Evolutionary conservation across 83 land plant genomes (phyloP).

Genomic region (Isoetes engelmannii): DNA sequence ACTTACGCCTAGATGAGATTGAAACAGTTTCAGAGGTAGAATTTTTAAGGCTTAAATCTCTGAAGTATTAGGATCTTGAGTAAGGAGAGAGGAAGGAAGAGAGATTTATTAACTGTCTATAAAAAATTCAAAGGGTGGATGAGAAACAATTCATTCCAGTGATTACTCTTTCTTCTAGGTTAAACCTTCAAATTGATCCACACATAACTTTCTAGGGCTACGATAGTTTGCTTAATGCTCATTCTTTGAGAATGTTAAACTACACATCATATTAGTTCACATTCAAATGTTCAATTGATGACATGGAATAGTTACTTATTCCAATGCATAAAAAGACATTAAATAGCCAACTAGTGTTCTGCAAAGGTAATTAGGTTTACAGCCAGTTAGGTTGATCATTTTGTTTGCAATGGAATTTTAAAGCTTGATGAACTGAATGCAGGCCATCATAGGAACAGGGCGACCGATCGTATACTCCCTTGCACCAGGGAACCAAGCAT

Average conservation of each 20-base stretch:
- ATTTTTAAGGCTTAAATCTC: no score
- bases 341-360: not conserved
- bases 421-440: not conserved
- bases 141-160: no score
- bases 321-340: no score
- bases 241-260: no score
- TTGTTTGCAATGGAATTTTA: not conserved
- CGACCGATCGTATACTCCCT: constrained; percentile 1
- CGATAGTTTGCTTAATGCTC: no score
- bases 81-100: no score
- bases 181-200: no score
- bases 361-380: not conserved
- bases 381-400: not conserved
- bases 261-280: not conserved
- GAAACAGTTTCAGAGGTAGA: constrained; percentile 1
- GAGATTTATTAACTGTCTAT: no score
- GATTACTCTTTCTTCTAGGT: no score
- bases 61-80: no score
- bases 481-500: constrained; percentile 1
- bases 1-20: constrained; percentile 5
- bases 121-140: no score
- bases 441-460: not conserved
- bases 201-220: no score
- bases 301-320: not conserved
- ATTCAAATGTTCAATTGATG: not conserved